Conservation (phyloP, 805 yeast species). For the Spathaspora girioi region DNA sequence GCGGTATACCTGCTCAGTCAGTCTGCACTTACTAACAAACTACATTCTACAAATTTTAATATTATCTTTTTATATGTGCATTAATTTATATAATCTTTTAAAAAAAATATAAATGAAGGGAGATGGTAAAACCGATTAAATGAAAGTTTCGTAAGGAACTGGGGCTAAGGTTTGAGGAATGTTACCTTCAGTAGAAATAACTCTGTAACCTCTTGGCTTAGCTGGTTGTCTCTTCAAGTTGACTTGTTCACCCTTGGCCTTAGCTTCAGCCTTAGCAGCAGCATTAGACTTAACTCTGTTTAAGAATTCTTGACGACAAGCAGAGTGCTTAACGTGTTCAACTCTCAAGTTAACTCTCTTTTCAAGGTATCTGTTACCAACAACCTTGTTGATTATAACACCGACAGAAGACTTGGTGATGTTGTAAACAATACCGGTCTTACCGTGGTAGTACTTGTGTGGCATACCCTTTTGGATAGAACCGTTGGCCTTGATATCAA, state of each 20-base stretch:
- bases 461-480: constrained; percentile 99
- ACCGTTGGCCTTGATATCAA: constrained; percentile 99
- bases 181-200: constrained; percentile 77
- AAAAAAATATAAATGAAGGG: neutral
- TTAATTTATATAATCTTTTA: constrained; percentile 1
- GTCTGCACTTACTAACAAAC: no score
- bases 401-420: constrained; percentile 98
- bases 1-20: no score
- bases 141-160: constrained; percentile 99
- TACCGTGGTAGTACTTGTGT: constrained; percentile 99
- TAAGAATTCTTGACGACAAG: constrained; percentile 98
- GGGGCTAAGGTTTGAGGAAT: constrained; percentile 97
- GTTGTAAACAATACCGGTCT: constrained; percentile 98
- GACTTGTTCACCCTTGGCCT: constrained; percentile 87
- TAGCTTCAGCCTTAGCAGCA: constrained; percentile 89
- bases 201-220: constrained; percentile 91
- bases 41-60: neutral
- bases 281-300: constrained; percentile 98
- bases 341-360: constrained; percentile 98
- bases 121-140: constrained; percentile 46
- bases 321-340: constrained; percentile 99
- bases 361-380: constrained; percentile 98
- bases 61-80: constrained; percentile 2
- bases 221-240: constrained; percentile 98
- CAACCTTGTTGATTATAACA: constrained; percentile 97